Percentiles rank a stretch among this genome's conserved stretches.
phyloP scores from a whole-genome alignment of 192 early-diverging fungal species.

The Gryganskiella cystojenkinii region DNA sequence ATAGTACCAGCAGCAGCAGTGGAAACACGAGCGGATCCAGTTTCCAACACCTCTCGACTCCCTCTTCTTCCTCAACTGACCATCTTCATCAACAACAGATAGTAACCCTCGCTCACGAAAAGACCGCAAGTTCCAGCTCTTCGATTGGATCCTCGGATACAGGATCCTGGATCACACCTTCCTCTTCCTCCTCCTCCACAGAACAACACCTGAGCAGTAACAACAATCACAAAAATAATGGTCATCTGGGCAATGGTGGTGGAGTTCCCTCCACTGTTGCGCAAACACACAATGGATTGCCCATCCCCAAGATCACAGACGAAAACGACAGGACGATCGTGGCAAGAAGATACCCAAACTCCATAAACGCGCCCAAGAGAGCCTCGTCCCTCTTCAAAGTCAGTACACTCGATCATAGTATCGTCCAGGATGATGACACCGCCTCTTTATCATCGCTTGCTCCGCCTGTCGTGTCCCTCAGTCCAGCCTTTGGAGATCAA shows the following conservation, averaged over 20 bases:
- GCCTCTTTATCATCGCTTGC: conserved; percentile 35
- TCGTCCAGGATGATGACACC: conserved; percentile 33
- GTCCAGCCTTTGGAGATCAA: conserved; percentile 42
- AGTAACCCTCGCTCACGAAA: neutral
- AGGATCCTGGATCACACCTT: conserved; percentile 12
- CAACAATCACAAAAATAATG: neutral
- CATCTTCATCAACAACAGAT: no score
- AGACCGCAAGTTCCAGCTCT: neutral
- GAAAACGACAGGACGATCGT: conserved; percentile 18
- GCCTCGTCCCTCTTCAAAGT: conserved; percentile 46
- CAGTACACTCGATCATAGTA: conserved; percentile 39
- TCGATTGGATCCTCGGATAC: conserved; percentile 5
- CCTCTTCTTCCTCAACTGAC: no score
- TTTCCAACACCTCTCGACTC: no score
- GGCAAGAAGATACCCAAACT: neutral
- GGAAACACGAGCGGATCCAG: no score
- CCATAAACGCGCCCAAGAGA: conserved; percentile 27
- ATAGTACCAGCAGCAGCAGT: neutral
- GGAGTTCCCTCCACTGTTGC: neutral
- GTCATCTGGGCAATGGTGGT: neutral
- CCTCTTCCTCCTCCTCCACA: no score
- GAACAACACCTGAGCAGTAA: neutral
- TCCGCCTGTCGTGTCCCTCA: conserved; percentile 43
- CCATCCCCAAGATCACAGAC: neutral
- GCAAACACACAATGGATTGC: neutral